These are phyloP conservation scores for Umbilicaria muhlenbergii DNA, from an alignment of 495 filamentous ascomycete genomes.

Conservation along the genomic window DNA sequence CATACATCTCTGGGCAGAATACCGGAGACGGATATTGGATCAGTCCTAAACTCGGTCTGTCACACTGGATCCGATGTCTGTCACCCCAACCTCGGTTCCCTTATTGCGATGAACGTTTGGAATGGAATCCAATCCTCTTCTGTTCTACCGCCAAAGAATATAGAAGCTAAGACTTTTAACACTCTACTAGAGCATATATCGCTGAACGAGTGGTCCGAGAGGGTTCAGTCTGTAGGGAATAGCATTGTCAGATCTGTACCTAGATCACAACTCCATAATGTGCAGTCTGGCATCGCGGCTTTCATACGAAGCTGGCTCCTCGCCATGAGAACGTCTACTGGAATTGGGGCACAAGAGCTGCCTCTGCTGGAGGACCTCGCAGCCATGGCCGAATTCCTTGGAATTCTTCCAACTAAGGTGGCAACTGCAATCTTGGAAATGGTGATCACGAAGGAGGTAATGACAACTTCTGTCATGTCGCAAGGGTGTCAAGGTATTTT, in stretches of 20 bases:
- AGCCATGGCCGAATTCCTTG: too few species aligned
- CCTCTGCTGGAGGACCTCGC: too few species aligned
- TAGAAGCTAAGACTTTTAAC: background rate
- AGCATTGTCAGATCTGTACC: conserved; percentile 1
- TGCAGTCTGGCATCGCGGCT: background rate
- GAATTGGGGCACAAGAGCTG: too few species aligned
- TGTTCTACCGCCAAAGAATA: conserved; percentile 1
- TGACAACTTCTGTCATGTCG: too few species aligned
- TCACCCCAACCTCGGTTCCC: background rate
- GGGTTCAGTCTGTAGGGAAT: background rate
- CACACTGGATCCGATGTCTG: background rate
- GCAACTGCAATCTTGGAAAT: too few species aligned
- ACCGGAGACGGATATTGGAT: conserved; percentile 20
- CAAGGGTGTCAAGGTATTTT: too few species aligned
- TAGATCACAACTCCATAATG: background rate
- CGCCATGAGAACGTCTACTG: background rate
- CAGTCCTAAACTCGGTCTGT: conserved; percentile 18
- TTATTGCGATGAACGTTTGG: background rate
- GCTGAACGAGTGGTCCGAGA: background rate
- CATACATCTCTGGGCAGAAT: conserved; percentile 26
- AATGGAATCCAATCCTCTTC: conserved; percentile 5
- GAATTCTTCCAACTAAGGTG: too few species aligned
- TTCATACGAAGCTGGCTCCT: background rate
- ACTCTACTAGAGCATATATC: background rate
- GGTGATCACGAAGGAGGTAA: too few species aligned